A percentile compares a stretch with the other conserved stretches of the same genome.
Evolutionary conservation across 2,329 filamentous ascomycete genomes (phyloP).

Genomic region (Cytospora chrysosperma): DNA sequence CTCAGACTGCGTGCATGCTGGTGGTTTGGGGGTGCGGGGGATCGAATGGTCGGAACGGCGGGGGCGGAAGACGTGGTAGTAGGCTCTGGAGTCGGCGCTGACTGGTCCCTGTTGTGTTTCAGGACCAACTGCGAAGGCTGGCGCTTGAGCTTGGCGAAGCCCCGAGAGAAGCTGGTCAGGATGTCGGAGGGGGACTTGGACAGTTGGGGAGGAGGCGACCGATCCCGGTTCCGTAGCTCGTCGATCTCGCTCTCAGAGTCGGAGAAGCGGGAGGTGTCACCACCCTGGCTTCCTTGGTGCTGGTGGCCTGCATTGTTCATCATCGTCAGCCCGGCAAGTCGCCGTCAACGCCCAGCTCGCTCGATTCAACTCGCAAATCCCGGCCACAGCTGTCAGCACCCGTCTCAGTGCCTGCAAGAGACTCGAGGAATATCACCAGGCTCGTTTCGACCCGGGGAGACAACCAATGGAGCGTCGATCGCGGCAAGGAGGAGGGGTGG

Average conservation of each 20-base stretch:
- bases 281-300: conserved; percentile 28
- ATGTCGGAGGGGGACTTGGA: conserved; percentile 46
- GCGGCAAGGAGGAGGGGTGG: conserved; percentile 1
- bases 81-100: conserved; percentile 29
- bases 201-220: conserved; percentile 34
- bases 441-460: background rate
- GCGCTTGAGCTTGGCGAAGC: conserved; percentile 43
- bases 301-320: conserved; percentile 34
- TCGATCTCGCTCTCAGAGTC: conserved; percentile 43
- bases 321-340: conserved; percentile 35
- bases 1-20: conserved; percentile 56
- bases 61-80: conserved; percentile 32
- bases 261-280: conserved; percentile 41
- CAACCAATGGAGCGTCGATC: background rate
- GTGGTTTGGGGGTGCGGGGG: conserved; percentile 24
- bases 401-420: conserved; percentile 11
- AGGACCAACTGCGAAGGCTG: conserved; percentile 45
- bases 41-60: conserved; percentile 25
- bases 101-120: conserved; percentile 31
- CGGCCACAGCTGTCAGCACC: conserved; percentile 16
- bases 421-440: conserved; percentile 7
- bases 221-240: conserved; percentile 30
- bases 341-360: conserved; percentile 17
- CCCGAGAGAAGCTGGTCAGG: conserved; percentile 52
- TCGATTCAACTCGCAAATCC: conserved; percentile 14